Percentiles rank a stretch among this genome's conserved stretches.
phyloP scores from a whole-genome alignment of 805 yeast species.

The Brettanomyces anomalus region DNA sequence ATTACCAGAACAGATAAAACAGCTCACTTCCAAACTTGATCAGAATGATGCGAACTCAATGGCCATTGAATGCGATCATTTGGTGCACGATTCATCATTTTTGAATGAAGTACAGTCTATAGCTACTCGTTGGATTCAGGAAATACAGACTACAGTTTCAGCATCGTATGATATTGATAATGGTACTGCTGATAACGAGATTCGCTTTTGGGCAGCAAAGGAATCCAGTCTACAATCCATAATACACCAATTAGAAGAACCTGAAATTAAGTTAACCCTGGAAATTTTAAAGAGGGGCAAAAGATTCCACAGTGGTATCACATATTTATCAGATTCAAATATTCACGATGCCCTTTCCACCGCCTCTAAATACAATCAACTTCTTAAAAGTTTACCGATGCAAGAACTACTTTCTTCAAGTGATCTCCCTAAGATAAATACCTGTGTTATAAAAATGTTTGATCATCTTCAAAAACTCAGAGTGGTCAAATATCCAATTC shows the following conservation, averaged over 20 bases:
- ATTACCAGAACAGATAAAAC: slow-evolving; percentile 42
- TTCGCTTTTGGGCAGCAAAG: slow-evolving; percentile 69
- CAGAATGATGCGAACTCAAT: slow-evolving; percentile 6
- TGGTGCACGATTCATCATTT: slow-evolving; percentile 41
- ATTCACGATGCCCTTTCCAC: slow-evolving; percentile 42
- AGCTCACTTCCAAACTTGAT: slow-evolving; percentile 23
- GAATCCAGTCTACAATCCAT: slow-evolving; percentile 50
- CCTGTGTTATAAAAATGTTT: slow-evolving; percentile 40
- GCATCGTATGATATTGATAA: slow-evolving; percentile 43
- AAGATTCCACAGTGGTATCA: slow-evolving; percentile 70
- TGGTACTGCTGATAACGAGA: slow-evolving; percentile 56
- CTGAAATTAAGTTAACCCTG: slow-evolving; percentile 48
- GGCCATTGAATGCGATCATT: slow-evolving; percentile 13
- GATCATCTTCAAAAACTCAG: slow-evolving; percentile 57
- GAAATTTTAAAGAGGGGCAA: slow-evolving; percentile 59
- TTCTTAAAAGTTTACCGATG: slow-evolving; percentile 66
- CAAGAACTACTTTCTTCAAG: slow-evolving; percentile 44
- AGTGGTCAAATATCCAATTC: slow-evolving; percentile 51
- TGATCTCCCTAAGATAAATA: slow-evolving; percentile 34
- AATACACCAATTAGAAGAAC: slow-evolving; percentile 46
- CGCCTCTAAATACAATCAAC: slow-evolving; percentile 48
- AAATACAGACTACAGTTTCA: slow-evolving; percentile 47
- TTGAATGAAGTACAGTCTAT: slow-evolving; percentile 61
- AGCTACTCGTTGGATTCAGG: slow-evolving; percentile 68
- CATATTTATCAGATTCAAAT: slow-evolving; percentile 65